Conservation (phyloP, 768 basidiomycete genomes). For the Mycena metata region DNA sequence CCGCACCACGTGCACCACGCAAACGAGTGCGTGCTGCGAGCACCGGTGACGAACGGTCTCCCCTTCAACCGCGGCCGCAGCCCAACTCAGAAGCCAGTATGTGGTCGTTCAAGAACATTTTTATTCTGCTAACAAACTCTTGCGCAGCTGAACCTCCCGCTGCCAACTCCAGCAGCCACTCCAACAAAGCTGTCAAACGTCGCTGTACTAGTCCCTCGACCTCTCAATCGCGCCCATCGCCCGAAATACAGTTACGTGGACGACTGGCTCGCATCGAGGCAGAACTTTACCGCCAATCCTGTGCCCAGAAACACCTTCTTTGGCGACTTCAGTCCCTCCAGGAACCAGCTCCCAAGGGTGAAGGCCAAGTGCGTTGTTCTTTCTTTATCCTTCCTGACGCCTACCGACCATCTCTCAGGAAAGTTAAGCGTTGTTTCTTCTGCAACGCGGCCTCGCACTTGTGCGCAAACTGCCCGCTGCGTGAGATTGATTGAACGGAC, state of each 20-base stretch:
- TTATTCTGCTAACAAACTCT: too few species aligned
- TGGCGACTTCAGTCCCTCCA: background rate
- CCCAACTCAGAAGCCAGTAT: too few species aligned
- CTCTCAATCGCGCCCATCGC: background rate
- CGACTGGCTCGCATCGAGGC: background rate
- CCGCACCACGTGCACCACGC: background rate
- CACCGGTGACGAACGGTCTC: background rate
- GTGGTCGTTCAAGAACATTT: too few species aligned
- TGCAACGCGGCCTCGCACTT: background rate
- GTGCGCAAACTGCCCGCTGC: background rate
- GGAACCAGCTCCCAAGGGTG: background rate
- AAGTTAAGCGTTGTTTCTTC: slow-evolving; percentile 8
- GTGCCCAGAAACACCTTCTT: slow-evolving; percentile 10
- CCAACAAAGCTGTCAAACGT: background rate
- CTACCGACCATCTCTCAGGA: background rate
- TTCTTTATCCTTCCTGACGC: too few species aligned
- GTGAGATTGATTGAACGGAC: background rate
- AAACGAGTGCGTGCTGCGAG: slow-evolving; percentile 3
- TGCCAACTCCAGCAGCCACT: too few species aligned
- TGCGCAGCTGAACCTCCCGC: too few species aligned
- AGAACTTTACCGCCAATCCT: slow-evolving; percentile 1
- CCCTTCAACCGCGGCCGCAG: background rate
- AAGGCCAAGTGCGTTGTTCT: background rate
- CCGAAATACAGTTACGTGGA: slow-evolving; percentile 8
- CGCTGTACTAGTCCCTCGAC: background rate